phyloP scores from a whole-genome alignment of 345 rosid species.

The Salix purpurea region DNA sequence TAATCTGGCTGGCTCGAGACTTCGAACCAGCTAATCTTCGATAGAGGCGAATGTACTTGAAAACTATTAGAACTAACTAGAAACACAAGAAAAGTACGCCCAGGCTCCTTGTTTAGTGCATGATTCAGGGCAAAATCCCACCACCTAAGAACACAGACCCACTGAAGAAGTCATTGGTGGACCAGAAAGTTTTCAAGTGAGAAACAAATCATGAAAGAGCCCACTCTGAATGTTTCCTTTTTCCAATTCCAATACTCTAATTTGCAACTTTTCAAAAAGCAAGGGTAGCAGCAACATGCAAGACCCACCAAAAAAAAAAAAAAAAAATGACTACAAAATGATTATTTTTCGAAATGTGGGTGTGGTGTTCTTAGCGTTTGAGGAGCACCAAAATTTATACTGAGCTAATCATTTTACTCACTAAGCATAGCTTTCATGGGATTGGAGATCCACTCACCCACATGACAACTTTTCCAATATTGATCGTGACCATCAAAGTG shows the following conservation, averaged over 20 bases:
- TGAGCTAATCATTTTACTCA: slow-evolving; percentile 46
- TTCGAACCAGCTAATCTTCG: not conserved
- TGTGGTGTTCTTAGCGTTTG: slow-evolving; percentile 8
- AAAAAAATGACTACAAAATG: slow-evolving; percentile 6
- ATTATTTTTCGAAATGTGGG: slow-evolving; percentile 27
- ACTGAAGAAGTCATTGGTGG: slow-evolving; percentile 23
- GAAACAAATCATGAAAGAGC: slow-evolving; percentile 38
- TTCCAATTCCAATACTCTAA: slow-evolving; percentile 44
- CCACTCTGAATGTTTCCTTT: slow-evolving; percentile 38
- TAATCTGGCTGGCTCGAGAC: not conserved
- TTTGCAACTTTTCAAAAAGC: slow-evolving; percentile 42
- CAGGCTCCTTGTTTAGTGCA: slow-evolving; percentile 30
- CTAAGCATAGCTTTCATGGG: slow-evolving; percentile 29
- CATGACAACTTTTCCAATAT: slow-evolving; percentile 24
- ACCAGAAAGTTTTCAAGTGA: slow-evolving; percentile 16
- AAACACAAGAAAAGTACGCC: not conserved
- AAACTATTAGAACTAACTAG: not conserved
- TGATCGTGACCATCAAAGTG: slow-evolving; percentile 15
- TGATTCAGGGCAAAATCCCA: slow-evolving; percentile 23
- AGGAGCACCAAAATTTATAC: slow-evolving; percentile 17
- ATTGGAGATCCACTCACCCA: slow-evolving; percentile 31
- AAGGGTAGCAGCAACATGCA: not conserved
- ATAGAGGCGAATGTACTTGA: not conserved
- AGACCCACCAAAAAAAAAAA: slow-evolving; percentile 16
- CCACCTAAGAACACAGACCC: not conserved